Conservation (phyloP, 352 stramenopile species). For the Phytophthora pseudosyringae region DNA sequence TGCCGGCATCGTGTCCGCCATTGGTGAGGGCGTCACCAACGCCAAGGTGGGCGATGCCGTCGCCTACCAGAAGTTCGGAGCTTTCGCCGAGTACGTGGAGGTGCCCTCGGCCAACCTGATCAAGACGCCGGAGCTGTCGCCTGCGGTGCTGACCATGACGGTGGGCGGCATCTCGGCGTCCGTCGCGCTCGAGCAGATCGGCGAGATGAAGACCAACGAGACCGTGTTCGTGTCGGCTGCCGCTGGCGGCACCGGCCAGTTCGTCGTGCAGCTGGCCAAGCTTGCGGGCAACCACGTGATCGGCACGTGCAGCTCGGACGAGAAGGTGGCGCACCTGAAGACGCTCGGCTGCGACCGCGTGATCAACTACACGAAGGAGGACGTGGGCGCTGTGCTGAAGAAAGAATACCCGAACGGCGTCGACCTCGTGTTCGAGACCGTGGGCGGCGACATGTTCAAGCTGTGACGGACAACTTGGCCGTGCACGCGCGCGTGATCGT, state of each 20-base stretch:
- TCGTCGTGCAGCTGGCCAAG: slow-evolving; percentile 33
- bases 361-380: slow-evolving; percentile 38
- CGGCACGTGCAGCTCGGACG: slow-evolving; percentile 33
- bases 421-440: slow-evolving; percentile 34
- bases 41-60: slow-evolving; percentile 52
- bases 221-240: slow-evolving; percentile 34
- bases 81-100: slow-evolving; percentile 32
- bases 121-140: slow-evolving; percentile 27
- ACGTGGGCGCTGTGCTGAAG: slow-evolving; percentile 31
- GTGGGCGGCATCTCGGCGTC: slow-evolving; percentile 31
- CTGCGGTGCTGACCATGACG: slow-evolving; percentile 29
- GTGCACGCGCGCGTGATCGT: too few species aligned
- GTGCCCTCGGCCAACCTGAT: slow-evolving; percentile 25
- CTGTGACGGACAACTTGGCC: slow-evolving; percentile 25
- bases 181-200: slow-evolving; percentile 31
- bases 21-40: slow-evolving; percentile 48
- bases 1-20: slow-evolving; percentile 40
- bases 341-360: slow-evolving; percentile 31
- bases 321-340: slow-evolving; percentile 31
- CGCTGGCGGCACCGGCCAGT: slow-evolving; percentile 32
- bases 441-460: slow-evolving; percentile 39
- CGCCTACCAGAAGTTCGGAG: slow-evolving; percentile 42
- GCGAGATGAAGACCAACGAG: slow-evolving; percentile 33
- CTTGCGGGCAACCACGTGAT: slow-evolving; percentile 37
- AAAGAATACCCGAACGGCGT: slow-evolving; percentile 36